Evolutionary conservation across 257 asterid genomes (phyloP), one percentile per base, ranked within the genome.

Genomic region (Dorcoceras hygrometricum): DNA sequence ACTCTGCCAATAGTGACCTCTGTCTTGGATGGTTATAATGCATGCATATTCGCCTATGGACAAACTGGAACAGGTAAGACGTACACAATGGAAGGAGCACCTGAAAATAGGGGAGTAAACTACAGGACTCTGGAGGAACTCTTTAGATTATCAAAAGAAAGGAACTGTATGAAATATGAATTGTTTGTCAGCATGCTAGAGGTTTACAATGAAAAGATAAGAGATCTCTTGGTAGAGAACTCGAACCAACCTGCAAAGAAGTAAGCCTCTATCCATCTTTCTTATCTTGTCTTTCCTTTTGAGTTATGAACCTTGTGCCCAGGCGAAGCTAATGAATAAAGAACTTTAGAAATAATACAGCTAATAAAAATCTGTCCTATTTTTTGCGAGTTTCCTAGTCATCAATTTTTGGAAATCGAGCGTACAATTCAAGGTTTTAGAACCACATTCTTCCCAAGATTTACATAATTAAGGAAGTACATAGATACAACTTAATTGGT

Each of bases 201-300:
- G 80, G 97, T 94, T 63, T 94, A 94, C 85, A 94, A 94, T 75
- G 99, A 94, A 80, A 94, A 88, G 87, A 94, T 94, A 75, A 80
- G 89, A 77, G 97, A 94, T 76, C 96, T 94, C 68, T 84, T 90
- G 67, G 79, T 87, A 57, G 97, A 93, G 74, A 90, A 76, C 77
- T 78, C 88, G 4, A 81, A 68, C 73, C 89, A 88, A 73, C 91
- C 89, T 26, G 80, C 80, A 9, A 94, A 90, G 85, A 94, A 86
- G 99, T 88, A 87, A 86, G 94, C 70, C 66, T 76, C 63, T 48
- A 8, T 71, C 62, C 24, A 2, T 71, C 58, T 69, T 51, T 65
- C 36, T 65, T 25, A 2, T 25, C 50, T 69, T 71, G 59, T 56
- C 70, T 34, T 66, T 66, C 59, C 54, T 57, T 14, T 28, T 32